phyloP scores from a whole-genome alignment of 768 basidiomycete species.

The Phylloporus sp. region DNA sequence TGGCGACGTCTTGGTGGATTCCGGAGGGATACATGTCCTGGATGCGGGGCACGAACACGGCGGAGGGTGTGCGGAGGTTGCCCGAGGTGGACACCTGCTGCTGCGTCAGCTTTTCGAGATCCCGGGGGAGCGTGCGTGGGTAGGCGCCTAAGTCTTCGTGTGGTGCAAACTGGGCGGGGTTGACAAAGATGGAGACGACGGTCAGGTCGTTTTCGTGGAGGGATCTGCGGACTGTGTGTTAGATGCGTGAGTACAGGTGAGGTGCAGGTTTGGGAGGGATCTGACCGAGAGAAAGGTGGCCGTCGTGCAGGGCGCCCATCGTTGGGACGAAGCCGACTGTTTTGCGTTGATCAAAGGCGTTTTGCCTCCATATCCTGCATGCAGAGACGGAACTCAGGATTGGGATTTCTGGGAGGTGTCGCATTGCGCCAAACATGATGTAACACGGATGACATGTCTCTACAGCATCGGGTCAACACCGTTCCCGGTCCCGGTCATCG shows the following conservation, averaged over 20 bases:
- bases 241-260: background rate
- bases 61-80: slow-evolving; percentile 44
- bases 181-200: slow-evolving; percentile 94
- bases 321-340: slow-evolving; percentile 94
- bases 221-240: slow-evolving; percentile 62
- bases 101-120: slow-evolving; percentile 57
- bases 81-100: slow-evolving; percentile 31
- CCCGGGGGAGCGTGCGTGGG: slow-evolving; percentile 77
- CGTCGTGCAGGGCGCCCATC: slow-evolving; percentile 95
- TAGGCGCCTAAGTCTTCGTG: slow-evolving; percentile 91
- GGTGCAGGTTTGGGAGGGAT: slow-evolving; percentile 17
- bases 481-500: slow-evolving; percentile 38
- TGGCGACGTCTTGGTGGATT: slow-evolving; percentile 65
- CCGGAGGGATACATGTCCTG: slow-evolving; percentile 92
- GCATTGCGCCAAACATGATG: slow-evolving; percentile 20
- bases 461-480: slow-evolving; percentile 13
- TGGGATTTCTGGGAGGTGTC: slow-evolving; percentile 33
- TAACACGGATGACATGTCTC: background rate
- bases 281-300: slow-evolving; percentile 87
- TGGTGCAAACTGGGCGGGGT: slow-evolving; percentile 95
- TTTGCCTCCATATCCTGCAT: slow-evolving; percentile 70
- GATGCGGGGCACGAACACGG: slow-evolving; percentile 76
- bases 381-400: slow-evolving; percentile 55
- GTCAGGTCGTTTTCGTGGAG: slow-evolving; percentile 78
- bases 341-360: slow-evolving; percentile 51